Evolutionary conservation across 129 eudicot genomes (phyloP).

Genomic region (Gnaphalium uliginosum): DNA sequence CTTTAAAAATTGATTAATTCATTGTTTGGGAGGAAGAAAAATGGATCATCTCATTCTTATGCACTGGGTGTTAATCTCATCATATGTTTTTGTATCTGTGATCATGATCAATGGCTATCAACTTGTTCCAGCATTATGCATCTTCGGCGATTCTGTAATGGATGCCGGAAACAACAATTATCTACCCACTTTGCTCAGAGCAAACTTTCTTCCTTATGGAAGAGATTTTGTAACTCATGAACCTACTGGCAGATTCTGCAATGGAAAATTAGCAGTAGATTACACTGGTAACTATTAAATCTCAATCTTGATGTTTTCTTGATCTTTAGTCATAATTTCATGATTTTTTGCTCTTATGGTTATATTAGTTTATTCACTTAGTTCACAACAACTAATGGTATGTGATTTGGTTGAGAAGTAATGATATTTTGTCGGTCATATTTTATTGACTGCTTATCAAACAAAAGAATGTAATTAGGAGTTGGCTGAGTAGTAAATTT

Average conservation of each 20-base stretch:
- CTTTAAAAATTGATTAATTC: no score
- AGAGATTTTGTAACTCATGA: conserved; percentile 65
- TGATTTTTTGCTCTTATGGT: no score
- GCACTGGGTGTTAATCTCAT: conserved; percentile 4
- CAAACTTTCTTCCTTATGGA: conserved; percentile 86
- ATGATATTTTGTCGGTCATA: no score
- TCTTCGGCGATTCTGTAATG: conserved; percentile 77
- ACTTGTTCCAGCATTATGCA: conserved; percentile 70
- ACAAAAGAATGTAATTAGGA: no score
- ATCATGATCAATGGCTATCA: conserved; percentile 50
- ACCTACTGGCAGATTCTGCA: conserved; percentile 90
- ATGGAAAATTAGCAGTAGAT: conserved; percentile 82
- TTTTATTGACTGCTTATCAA: no score
- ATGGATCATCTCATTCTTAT: conserved; percentile 3
- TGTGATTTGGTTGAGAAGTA: no score
- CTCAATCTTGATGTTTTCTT: no score
- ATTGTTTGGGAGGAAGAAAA: not conserved
- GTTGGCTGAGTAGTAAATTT: no score
- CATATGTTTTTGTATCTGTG: not conserved
- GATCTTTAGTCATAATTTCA: no score
- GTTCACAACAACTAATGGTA: no score
- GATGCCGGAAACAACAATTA: conserved; percentile 85
- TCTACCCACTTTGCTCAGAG: conserved; percentile 55
- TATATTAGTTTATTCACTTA: no score
- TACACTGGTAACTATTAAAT: conserved; percentile 52